These are phyloP conservation scores for Lupinus albus DNA, from an alignment of 306 rosid genomes.

Conservation along the genomic window DNA sequence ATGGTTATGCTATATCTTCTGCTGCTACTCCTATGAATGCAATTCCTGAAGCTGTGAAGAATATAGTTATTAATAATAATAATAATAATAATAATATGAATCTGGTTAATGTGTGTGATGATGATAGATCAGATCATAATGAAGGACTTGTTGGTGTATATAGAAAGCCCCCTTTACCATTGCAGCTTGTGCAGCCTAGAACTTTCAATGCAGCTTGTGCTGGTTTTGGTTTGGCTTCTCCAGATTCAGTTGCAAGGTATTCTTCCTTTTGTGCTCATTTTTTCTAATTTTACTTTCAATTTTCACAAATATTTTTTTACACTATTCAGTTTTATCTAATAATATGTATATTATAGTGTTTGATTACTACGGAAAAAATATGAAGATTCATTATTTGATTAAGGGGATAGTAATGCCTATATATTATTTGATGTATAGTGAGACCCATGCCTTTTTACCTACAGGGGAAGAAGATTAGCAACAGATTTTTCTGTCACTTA, in stretches of 20 bases:
- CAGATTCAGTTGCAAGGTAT: constrained; percentile 74
- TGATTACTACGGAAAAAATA: too few species aligned
- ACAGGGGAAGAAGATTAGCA: too few species aligned
- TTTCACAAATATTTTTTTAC: too few species aligned
- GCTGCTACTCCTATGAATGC: constrained; percentile 42
- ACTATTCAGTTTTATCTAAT: too few species aligned
- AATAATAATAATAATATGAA: constrained; percentile 44
- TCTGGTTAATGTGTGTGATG: constrained; percentile 51
- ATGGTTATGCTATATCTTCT: constrained; percentile 8
- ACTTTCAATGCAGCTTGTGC: constrained; percentile 6
- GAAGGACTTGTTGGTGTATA: constrained; percentile 47
- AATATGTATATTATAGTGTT: too few species aligned
- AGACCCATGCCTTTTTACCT: too few species aligned
- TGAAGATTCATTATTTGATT: too few species aligned
- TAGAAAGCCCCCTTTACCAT: constrained; percentile 72
- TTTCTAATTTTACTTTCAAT: not conserved
- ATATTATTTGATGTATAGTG: too few species aligned
- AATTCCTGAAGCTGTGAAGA: constrained; percentile 39
- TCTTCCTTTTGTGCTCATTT: not conserved
- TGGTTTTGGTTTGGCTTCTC: constrained; percentile 63
- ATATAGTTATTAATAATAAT: too few species aligned
- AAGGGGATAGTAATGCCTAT: too few species aligned
- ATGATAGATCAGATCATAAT: constrained; percentile 56
- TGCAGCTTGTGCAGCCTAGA: constrained; percentile 56
- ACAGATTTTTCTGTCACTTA: too few species aligned